Base-by-base conservation (phyloP, 2,329 filamentous ascomycete species). In the Colletotrichum endophyticum region DNA sequence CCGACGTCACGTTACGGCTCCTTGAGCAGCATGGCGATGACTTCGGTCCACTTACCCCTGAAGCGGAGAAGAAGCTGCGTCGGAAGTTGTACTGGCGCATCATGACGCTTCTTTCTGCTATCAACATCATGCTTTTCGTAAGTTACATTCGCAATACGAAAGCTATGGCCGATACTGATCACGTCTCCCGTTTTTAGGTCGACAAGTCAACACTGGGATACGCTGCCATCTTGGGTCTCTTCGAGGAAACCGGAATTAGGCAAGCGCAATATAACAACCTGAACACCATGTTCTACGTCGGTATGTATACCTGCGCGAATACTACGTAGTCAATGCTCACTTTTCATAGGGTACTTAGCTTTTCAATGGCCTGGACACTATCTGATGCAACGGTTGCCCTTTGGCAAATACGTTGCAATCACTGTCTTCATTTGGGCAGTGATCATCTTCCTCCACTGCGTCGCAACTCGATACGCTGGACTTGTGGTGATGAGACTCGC, bases 181-280 rank as follows among this genome's bases (percentile, higher is more conserved):
- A 7, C 25, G 27, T 6, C 56, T 25, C 16, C 15, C 27, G 9
- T 28, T 3, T 5, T 16, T 16, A 86, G 84, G 81, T 86, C 63
- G 84, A 87, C 72, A 87, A 87, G 78, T 83, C 85, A 0, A 87
- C 85, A 1, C 77, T 87, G 1, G 82, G 83, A 2, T 87, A 86
- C 61, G 81, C 85, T 8, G 83, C 86, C 1, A 83, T 87, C 27
- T 80, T 87, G 7, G 86, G 85, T 0, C 73, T 87, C 0, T 86
- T 87, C 22, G 84, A 86, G 44, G 85, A 87, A 64, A 87, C 84
- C 0, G 82, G 83, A 4, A 85, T 87, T 28, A 78, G 72, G 6
- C 81, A 84, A 19, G 79, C 82, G 1, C 78, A 87, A 68, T 87
- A 86, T 70, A 86, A 86, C 66, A 86, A 86, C 59, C 76, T 86